Base-by-base conservation (phyloP, 495 filamentous ascomycete species). In the Hypoxylon trugodes region DNA sequence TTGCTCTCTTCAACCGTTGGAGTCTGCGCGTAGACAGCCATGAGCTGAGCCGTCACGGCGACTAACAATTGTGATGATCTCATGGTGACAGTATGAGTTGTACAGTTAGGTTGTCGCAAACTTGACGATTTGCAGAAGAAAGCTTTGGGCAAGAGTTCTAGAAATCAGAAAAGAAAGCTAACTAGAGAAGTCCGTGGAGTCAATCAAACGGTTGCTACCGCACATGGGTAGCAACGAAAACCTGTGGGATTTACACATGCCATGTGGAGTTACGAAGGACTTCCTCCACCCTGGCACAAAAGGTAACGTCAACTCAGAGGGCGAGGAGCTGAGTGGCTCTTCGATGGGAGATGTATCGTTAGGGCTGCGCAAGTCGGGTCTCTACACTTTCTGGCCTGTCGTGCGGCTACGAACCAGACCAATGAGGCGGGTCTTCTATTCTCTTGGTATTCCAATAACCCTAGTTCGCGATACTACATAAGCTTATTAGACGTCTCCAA, bases 231-330 rank as follows among this genome's bases (percentile, higher is more conserved):
- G 48, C 33, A 28, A 4, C 5, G 10, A 4, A 30, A 10, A 35
- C 21, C 15, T 26, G 21, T 38, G 10, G 19, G 21, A 42, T 54
- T 42, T 28, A 9, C 12, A 26, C 25, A 40, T 42, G 19, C 25
- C 50, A 42, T 54, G 50, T 54, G 33, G 48, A 52, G 32, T 43
- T 12, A n/a, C 26, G 21, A 12, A 40, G 35, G 48, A 18, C 19
- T 52, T 26, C 33, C 13, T 37, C 7, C 28, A 24, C 8, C 32
- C 18, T 46, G 9, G 24, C 22, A 26, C 21, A 47, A 46, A 26
- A 3, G 15, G 24, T 5, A 19, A 33, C 32, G 1, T 35, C 47
- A 4, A 50, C 10, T 36, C 18, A 15, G 16, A 24, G 36, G 18
- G 28, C 30, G 8, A 36, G 16, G 15, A 50, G 18, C 18, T 36